Base-by-base conservation (phyloP, 352 stramenopile genomes). In the Pythium vanterpoolii region DNA sequence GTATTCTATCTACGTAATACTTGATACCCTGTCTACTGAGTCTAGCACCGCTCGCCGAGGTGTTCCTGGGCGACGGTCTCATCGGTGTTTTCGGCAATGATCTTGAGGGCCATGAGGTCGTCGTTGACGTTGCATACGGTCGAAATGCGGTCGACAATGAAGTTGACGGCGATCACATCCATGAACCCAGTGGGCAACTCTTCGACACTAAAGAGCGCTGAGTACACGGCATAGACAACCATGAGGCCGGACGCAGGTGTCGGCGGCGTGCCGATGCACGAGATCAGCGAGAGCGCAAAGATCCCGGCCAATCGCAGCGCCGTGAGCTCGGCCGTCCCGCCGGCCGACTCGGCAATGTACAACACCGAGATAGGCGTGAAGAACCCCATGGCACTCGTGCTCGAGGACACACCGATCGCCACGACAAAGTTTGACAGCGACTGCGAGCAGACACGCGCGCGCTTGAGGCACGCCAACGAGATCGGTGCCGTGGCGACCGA, bases 381-480 rank as follows among this genome's bases (percentile, higher is more conserved):
- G 51, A 75, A 79, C 21, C 72, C 79, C 9, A 64, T 66, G 19
- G 64, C 75, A 3, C 76, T 84, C 45, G 86, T 71, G 64, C 90
- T 89, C 9, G 76, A 77, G n/a, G 71, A 73, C 19, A 82, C 77
- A n/a, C 79, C 81, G 19, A 92, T 76, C 7, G 79, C 89, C 42
- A 92, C 66, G 14, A 87, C 72, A 47, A 90, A 86, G 31, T 86
- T 88, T 19, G 73, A 77, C 10, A 92, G 74, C 33, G 83, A 88
- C 51, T 84, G 77, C 14, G 79, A 89, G 44, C 76, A 87, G 51
- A 83, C 64, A 1, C 71, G 61, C 23, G 79, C 77, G 16, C 83
- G 82, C 38, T 86, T 76, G 16, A 93, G 42, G 43, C 79, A 90
- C 13, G 66, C 56, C 24, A 93, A 69, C 16, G 80, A 86, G 1